phyloP scores from a whole-genome alignment of 345 rosid species.

The Citrus glauca region DNA sequence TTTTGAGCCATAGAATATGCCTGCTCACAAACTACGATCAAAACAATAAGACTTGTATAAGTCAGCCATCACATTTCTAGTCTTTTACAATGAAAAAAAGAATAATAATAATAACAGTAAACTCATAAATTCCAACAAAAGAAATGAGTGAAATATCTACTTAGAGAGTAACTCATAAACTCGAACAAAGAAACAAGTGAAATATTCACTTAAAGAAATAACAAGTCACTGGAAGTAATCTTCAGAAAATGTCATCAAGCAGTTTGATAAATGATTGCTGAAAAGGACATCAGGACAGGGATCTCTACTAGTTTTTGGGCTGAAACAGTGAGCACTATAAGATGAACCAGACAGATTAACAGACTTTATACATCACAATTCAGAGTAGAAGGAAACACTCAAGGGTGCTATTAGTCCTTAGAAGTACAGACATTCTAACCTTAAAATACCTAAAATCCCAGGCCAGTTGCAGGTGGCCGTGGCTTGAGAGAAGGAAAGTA shows the following conservation, averaged over 20 bases:
- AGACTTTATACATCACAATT: not conserved
- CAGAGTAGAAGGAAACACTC: not conserved
- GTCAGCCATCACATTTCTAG: not conserved
- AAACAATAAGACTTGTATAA: not conserved
- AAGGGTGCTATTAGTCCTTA: not conserved
- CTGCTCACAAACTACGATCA: constrained; percentile 84
- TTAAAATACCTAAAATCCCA: not conserved
- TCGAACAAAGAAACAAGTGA: not conserved
- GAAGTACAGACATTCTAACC: not conserved
- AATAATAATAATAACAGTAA: too few relatives aligned
- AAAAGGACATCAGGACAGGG: not conserved
- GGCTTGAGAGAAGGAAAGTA: not conserved
- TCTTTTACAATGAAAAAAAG: not conserved
- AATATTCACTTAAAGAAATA: not conserved
- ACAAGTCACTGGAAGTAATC: not conserved
- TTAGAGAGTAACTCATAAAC: not conserved
- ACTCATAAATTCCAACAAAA: not conserved
- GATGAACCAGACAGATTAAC: not conserved
- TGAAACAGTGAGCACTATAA: not conserved
- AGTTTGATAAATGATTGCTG: not conserved
- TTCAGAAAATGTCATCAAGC: not conserved
- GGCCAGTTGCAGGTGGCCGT: not conserved
- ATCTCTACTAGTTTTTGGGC: not conserved
- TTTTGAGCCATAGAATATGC: constrained; percentile 93
- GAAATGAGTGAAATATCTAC: not conserved